These are phyloP conservation scores for Curvularia hawaiiensis DNA, from an alignment of 2,329 filamentous ascomycete species.

Conservation along the genomic window DNA sequence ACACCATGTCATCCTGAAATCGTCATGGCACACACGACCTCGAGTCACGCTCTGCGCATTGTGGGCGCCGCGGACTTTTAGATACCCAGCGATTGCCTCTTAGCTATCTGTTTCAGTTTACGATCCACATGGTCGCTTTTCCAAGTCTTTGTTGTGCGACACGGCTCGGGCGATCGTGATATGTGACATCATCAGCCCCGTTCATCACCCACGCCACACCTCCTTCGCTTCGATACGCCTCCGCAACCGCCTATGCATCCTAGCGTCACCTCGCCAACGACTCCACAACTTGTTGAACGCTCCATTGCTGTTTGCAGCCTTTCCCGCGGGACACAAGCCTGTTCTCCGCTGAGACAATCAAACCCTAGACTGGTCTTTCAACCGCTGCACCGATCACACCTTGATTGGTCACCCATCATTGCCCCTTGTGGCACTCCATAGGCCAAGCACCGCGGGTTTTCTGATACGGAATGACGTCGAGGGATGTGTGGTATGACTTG, in stretches of 20 bases:
- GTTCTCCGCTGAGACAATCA: not conserved
- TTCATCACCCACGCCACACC: conserved; percentile 13
- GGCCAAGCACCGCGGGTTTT: conserved; percentile 20
- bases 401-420: conserved; percentile 25
- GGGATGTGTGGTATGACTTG: conserved; percentile 9
- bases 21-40: not conserved
- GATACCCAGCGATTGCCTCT: conserved; percentile 12
- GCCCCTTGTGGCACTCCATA: conserved; percentile 14
- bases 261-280: conserved; percentile 2
- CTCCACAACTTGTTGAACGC: conserved; percentile 2
- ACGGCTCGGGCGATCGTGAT: conserved; percentile 17
- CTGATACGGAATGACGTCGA: conserved; percentile 23
- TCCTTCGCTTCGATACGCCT: conserved; percentile 9
- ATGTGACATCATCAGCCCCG: conserved; percentile 23
- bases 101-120: conserved; percentile 5
- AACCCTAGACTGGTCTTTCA: conserved; percentile 1
- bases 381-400: conserved; percentile 12
- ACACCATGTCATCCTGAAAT: conserved; percentile 3
- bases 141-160: conserved; percentile 9
- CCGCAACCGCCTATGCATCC: conserved; percentile 11
- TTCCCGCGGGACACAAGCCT: not conserved
- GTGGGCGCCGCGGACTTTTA: conserved; percentile 6
- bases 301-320: conserved; percentile 3
- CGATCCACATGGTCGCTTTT: conserved; percentile 8
- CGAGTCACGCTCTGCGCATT: conserved; percentile 6